Percentiles rank a stretch among this genome's conserved stretches.
Evolutionary conservation across 2,329 filamentous ascomycete species (phyloP).

Genomic region (Aspergillus flavus): DNA sequence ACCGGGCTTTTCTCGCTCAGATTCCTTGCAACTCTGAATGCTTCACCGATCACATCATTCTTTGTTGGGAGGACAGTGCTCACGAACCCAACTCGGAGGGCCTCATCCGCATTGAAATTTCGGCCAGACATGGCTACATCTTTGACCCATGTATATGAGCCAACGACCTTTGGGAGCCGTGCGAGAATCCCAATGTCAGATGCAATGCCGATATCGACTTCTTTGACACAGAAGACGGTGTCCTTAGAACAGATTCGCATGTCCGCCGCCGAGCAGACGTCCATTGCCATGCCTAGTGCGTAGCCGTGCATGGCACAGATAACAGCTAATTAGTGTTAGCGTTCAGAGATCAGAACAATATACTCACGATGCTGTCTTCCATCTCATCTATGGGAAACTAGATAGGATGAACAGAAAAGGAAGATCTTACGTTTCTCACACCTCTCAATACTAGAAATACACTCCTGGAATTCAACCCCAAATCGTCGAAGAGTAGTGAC

Average conservation of each 20-base stretch:
- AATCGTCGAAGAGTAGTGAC: background rate
- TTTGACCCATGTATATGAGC: background rate
- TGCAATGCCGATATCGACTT: background rate
- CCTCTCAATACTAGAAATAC: background rate
- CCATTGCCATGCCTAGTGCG: background rate
- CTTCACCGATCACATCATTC: background rate
- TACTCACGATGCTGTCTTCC: rapidly evolving
- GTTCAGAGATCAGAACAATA: background rate
- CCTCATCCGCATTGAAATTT: background rate
- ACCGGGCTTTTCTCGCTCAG: background rate
- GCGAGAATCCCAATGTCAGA: background rate
- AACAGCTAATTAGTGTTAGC: background rate
- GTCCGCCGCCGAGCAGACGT: background rate
- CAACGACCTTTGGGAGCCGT: background rate
- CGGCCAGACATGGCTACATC: background rate
- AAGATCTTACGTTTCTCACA: background rate
- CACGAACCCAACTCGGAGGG: background rate
- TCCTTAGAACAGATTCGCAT: background rate
- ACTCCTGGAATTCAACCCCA: background rate
- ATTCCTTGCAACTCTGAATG: background rate
- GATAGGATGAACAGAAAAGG: background rate
- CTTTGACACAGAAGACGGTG: background rate
- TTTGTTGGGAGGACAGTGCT: background rate
- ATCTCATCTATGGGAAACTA: no score
- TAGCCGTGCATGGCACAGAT: background rate